Evolutionary conservation across 176 grass and related monocot genomes (phyloP).

Genomic region (Oryza officinalis): DNA sequence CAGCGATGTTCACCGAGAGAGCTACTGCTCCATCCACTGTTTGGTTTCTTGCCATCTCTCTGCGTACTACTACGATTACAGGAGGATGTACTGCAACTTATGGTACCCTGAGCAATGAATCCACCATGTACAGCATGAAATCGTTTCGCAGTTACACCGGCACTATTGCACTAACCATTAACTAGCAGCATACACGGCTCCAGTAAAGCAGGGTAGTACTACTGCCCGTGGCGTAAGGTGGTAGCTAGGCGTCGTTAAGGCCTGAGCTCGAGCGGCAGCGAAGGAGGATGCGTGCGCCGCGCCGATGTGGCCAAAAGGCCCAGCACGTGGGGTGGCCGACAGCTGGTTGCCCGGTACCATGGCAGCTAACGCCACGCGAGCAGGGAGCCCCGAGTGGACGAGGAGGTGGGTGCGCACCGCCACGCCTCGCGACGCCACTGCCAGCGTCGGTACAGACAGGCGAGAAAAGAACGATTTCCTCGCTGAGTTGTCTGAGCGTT

Average conservation of each 20-base stretch:
- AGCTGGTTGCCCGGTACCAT: neutral
- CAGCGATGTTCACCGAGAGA: neutral
- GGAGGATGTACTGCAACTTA: neutral
- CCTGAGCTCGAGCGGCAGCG: neutral
- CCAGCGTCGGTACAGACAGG: neutral
- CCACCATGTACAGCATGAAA: neutral
- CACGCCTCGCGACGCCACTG: neutral
- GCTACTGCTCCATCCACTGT: neutral
- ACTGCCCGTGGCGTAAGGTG: neutral
- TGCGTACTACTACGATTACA: neutral
- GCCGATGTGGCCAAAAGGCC: constrained; percentile 4
- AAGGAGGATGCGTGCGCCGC: neutral
- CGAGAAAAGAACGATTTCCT: neutral
- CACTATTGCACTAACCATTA: neutral
- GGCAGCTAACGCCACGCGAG: neutral
- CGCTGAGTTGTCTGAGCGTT: neutral
- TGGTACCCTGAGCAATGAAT: neutral
- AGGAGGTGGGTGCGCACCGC: neutral
- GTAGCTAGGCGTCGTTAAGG: neutral
- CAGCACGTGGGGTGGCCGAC: constrained; percentile 4
- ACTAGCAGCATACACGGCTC: neutral
- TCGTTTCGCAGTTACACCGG: neutral
- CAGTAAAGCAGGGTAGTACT: neutral
- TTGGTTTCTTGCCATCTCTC: neutral
- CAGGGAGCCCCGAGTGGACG: neutral